Evolutionary conservation across 2,329 filamentous ascomycete species (phyloP), one percentile per base, ranked within the genome.

Genomic region (Sporothrix sp.): DNA sequence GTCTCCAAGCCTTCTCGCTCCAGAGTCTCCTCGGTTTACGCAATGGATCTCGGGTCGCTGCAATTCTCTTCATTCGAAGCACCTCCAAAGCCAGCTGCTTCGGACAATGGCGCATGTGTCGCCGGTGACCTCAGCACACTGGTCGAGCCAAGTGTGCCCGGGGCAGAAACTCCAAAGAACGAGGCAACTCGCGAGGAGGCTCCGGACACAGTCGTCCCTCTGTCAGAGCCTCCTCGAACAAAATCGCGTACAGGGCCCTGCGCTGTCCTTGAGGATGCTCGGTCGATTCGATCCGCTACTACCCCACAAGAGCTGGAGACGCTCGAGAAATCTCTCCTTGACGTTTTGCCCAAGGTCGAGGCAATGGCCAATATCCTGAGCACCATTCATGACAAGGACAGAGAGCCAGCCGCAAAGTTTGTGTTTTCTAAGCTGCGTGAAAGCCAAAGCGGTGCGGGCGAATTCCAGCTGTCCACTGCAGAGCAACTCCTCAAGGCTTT

Each of bases 21-120:
- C 25, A 20, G 23, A 18, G 35, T 35, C 2, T 5, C 37, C 11
- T 57, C 55, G n/a, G 18, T 48, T 4, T 57, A 57, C n/a, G 48
- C 45, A 7, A 44, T 47, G 49, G 55, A 55, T 13, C 50, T 57
- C 9, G 49, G 43, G 9, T 54, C 55, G 3, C 39, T 57, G 5
- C 45, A 44, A 7, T 45, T 16, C 1, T 35, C 46, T 7, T 23
- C 28, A 3, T 21, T 39, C 11, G 37, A 14, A 3, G 25, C 7
- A n/a, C 23, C 21, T 20, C 14, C 14, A 8, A 11, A 5, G 33
- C n/a, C 28, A 4, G 30, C 7, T 4, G 32, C 13, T 4, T 27
- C 11, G 21, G 16, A 8, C n/a, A 42, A 33, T 7, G n/a, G 46
- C 4, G 9, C 14, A n/a, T n/a, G n/a, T n/a, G n/a, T n/a, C n/a